Base-by-base conservation (phyloP, 345 rosid genomes). In the Populus nigra region DNA sequence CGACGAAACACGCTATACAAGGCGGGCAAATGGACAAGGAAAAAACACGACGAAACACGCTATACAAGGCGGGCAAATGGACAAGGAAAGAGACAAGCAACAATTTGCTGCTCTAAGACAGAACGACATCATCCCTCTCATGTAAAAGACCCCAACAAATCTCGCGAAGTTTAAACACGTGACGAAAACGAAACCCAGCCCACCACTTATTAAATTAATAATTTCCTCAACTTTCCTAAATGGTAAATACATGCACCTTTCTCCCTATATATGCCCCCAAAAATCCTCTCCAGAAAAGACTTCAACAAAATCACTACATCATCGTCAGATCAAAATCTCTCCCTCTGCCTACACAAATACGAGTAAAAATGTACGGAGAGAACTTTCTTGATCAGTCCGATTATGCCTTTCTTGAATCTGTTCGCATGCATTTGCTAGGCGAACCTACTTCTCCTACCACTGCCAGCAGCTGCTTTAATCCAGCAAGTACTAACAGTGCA, bases 401-500 rank as follows among this genome's bases (percentile, higher is more conserved):
- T 79, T 85, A 73, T 22, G 83, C 86, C 11, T 41, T 82, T 59
- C 75, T 91, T 20, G 97, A 93, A 12, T 88, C 93, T 4, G 77
- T 92, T 72, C 66, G 93, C 20, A 75, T 78, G 20, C 79, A 85
- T 81, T 87, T 92, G 57, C 90, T 88, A 27, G 89, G 83, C 29
- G 93, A 91, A 4, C 35, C 90, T 33, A 80, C 83, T 23, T 3
- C 17, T 15, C 73, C 69, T 69, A 71, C 18, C 72, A 45, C 35
- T 47, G 75, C 71, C 25, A 41, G 53, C 55, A 41, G 53, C 72
- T 9, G 25, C 49, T 39, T 3, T 9, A 59, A 9, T 23, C 65
- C 65, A 10, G 13, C 27, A 12, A 47, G 5, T 47, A 47, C 50
- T 47, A 13, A 47, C 17, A 47, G 50, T 47, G 17, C 50, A n/a